phyloP scores from a whole-genome alignment of 2,329 filamentous ascomycete genomes.

The Stagonosporopsis chrysanthemi region DNA sequence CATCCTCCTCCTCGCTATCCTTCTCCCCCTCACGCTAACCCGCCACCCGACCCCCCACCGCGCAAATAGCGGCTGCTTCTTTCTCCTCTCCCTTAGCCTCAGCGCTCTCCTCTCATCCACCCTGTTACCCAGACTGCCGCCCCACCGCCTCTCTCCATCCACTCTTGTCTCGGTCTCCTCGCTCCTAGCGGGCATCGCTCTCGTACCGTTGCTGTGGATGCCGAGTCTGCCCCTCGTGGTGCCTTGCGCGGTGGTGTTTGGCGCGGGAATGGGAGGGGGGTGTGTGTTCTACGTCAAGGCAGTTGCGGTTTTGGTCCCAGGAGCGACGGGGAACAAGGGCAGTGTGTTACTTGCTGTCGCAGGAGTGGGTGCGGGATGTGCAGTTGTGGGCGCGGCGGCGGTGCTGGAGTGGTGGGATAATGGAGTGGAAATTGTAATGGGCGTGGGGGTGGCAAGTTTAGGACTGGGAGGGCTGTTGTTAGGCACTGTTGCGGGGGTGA shows the following conservation, averaged over 20 bases:
- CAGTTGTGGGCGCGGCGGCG: conserved; percentile 13
- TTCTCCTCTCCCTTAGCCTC: conserved; percentile 10
- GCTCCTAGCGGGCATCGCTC: background rate
- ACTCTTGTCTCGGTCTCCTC: conserved; percentile 10
- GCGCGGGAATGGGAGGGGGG: conserved; percentile 16
- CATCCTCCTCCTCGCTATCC: conserved; percentile 21
- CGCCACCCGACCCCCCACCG: conserved; percentile 7
- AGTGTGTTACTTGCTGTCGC: conserved; percentile 10
- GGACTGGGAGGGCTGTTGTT: background rate
- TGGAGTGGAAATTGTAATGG: conserved; percentile 3
- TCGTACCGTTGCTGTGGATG: conserved; percentile 7
- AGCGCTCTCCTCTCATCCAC: conserved; percentile 15
- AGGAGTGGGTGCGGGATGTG: conserved; percentile 15
- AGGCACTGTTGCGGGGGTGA: background rate
- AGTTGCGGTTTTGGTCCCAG: background rate
- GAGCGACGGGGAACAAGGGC: background rate
- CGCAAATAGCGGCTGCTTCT: conserved; percentile 5
- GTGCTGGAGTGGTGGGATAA: conserved; percentile 13
- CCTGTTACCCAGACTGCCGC: background rate
- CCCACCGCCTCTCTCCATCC: conserved; percentile 3
- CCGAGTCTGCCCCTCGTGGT: background rate
- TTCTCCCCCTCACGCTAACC: conserved; percentile 23
- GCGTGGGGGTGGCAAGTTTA: conserved; percentile 5
- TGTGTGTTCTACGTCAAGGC: conserved; percentile 11
- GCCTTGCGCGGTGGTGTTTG: conserved; percentile 11